Percentiles rank a stretch among this genome's conserved stretches.
These are phyloP conservation scores for Coprinopsis marcescibilis DNA, from an alignment of 768 basidiomycete species.

Conservation along the genomic window DNA sequence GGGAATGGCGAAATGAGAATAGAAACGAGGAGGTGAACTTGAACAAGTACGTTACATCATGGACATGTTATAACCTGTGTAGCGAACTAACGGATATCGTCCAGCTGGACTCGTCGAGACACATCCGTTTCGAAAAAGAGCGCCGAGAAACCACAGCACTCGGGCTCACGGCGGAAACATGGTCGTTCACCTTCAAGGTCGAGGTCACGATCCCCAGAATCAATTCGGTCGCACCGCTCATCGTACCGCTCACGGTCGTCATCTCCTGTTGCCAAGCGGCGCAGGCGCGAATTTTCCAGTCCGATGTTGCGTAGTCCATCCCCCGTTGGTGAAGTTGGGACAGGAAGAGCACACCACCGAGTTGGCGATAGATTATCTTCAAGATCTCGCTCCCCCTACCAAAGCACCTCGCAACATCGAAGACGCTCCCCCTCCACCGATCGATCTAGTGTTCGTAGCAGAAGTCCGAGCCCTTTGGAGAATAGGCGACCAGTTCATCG, in stretches of 20 bases:
- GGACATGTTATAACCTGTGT: conserved; percentile 7
- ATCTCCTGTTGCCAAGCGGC: conserved; percentile 54
- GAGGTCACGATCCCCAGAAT: conserved; percentile 58
- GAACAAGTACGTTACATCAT: conserved; percentile 69
- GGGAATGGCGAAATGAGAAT: conserved; percentile 56
- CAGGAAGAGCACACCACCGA: conserved; percentile 25
- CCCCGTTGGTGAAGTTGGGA: conserved; percentile 40
- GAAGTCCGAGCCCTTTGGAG: conserved; percentile 49
- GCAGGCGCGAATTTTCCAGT: conserved; percentile 45
- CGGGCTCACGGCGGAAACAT: conserved; percentile 34
- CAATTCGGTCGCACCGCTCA: conserved; percentile 58
- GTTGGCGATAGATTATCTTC: conserved; percentile 22
- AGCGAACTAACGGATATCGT: conserved; percentile 2
- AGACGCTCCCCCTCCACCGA: conserved; percentile 44
- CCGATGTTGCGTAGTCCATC: conserved; percentile 43
- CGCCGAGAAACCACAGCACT: conserved; percentile 25
- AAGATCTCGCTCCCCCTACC: conserved; percentile 39
- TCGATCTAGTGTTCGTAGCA: conserved; percentile 52
- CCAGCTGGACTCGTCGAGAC: conserved; percentile 67
- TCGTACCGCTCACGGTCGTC: conserved; percentile 54
- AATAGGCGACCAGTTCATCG: conserved; percentile 56
- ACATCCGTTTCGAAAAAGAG: conserved; percentile 33
- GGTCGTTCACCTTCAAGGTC: conserved; percentile 52
- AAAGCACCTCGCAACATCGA: conserved; percentile 29
- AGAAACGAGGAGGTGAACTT: conserved; percentile 57